Conservation (phyloP, 139 green algal species). For the Zygnema cylindricum region DNA sequence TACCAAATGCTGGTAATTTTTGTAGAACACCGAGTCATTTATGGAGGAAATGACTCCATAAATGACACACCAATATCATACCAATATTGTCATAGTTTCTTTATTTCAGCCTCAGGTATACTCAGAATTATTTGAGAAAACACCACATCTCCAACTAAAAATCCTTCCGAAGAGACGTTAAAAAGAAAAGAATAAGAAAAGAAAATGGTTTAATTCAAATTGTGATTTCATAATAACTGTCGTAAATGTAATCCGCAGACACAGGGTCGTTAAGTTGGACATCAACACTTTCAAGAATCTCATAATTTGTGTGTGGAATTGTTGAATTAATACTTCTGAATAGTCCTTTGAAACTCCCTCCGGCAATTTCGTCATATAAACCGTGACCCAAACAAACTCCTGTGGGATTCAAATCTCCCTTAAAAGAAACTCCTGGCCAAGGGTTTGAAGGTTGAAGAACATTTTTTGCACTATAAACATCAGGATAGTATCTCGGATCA, state of each 20-base stretch:
- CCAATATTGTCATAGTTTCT: no score
- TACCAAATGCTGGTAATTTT: no score
- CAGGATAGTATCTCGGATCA: background rate
- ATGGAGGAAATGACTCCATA: no score
- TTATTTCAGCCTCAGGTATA: no score
- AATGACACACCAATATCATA: no score
- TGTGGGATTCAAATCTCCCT: background rate
- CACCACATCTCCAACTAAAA: no score
- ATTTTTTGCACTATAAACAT: background rate
- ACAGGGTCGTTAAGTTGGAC: conserved; percentile 7
- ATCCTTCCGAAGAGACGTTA: no score
- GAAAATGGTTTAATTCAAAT: no score
- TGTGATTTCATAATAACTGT: background rate
- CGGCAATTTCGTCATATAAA: conserved; percentile 7
- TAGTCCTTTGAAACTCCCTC: background rate
- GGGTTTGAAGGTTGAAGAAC: background rate
- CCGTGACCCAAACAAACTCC: conserved; percentile 6
- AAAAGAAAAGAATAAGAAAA: no score
- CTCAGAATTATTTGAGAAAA: no score
- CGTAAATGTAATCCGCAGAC: conserved; percentile 15
- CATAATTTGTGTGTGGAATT: background rate
- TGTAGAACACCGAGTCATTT: no score
- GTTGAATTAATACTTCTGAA: background rate
- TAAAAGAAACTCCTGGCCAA: background rate
- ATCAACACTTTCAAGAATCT: conserved; percentile 2